Conservation (phyloP, 2,329 filamentous ascomycete genomes). For the Aspergillus terreus region DNA sequence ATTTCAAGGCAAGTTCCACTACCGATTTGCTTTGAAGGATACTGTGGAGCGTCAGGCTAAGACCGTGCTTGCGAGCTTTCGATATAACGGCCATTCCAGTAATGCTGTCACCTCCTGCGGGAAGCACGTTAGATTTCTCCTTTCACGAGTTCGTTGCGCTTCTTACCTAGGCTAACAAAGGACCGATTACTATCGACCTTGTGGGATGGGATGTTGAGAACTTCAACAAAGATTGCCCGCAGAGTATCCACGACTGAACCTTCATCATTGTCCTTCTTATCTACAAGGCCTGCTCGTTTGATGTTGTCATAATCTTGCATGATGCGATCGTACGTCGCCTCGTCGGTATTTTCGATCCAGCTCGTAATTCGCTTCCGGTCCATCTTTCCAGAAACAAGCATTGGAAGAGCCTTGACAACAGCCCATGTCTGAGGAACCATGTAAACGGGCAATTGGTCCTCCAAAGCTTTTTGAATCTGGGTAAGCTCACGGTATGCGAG, state of each 20-base stretch:
- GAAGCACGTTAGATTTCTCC: not conserved
- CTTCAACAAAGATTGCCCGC: slow-evolving; percentile 32
- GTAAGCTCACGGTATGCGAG: slow-evolving; percentile 27
- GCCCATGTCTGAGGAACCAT: slow-evolving; percentile 43
- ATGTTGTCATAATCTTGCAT: slow-evolving; percentile 33
- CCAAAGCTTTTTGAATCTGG: slow-evolving; percentile 35
- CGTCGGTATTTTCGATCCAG: slow-evolving; percentile 45
- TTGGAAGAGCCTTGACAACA: slow-evolving; percentile 39
- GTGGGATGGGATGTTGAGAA: slow-evolving; percentile 32
- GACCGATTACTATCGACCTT: slow-evolving; percentile 32
- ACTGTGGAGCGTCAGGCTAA: slow-evolving; percentile 31
- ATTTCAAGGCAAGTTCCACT: slow-evolving; percentile 25
- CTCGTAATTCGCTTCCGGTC: slow-evolving; percentile 37
- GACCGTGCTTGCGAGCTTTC: slow-evolving; percentile 32
- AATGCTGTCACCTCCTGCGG: slow-evolving; percentile 37
- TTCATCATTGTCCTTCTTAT: slow-evolving; percentile 14
- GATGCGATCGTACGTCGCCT: slow-evolving; percentile 37
- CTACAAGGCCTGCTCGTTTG: slow-evolving; percentile 21
- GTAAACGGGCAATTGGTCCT: slow-evolving; percentile 43
- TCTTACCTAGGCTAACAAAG: slow-evolving; percentile 35
- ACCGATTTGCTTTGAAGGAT: slow-evolving; percentile 33
- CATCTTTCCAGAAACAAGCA: slow-evolving; percentile 34
- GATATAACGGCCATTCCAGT: slow-evolving; percentile 38
- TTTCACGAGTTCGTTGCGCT: not conserved
- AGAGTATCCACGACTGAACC: slow-evolving; percentile 19